Base-by-base conservation (phyloP, 495 filamentous ascomycete genomes). In the Penicillium cosmopolitanum region DNA sequence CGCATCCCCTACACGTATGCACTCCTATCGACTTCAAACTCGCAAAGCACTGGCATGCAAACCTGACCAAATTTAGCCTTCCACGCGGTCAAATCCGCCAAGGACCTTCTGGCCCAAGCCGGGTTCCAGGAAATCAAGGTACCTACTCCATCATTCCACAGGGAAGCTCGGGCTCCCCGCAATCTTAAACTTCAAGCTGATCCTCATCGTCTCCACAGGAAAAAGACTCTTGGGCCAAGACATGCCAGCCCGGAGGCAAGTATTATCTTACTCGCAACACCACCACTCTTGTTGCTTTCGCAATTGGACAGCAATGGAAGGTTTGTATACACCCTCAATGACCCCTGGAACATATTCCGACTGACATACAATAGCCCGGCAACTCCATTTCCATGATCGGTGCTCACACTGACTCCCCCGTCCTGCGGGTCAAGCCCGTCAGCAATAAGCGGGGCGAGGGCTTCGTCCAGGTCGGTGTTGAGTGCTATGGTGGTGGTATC, bases 251-350 rank as follows among this genome's bases (percentile, higher is more conserved):
- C 23, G 95, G 94, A 55, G 94, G 95, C 50, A 96, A 94, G 73
- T 99, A 98, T 74, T 97, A 90, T 77, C 82, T 98, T 66, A 99
- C 95, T 43, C 87, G 95, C 46, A 99, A 99, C 76, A 89, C 85
- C 55, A 96, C 94, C 25, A 93, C 96, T 33, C 89, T 99, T 60
- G 83, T 98, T 42, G 95, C 96, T 54, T 99, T 99, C 74, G 90
- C 91, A 55, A 89, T 99, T 64, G 95, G 95, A 55, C 86, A 86
- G 69, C 86, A 89, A 80, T 99, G 95, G 95, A 87, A 87, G 77
- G 84, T 86, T 70, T 58, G 72, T 61, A 58, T 35, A 1, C 7
- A 15, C 23, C 28, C 15, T 1, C 9, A 4, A 48, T 25, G 23
- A 3, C n/a, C 2, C 31, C 3, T 28, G 13, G 15, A 48, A 15